These are phyloP conservation scores for Arabidopsis hybrid DNA, from an alignment of 441 rosid species.

Conservation along the genomic window DNA sequence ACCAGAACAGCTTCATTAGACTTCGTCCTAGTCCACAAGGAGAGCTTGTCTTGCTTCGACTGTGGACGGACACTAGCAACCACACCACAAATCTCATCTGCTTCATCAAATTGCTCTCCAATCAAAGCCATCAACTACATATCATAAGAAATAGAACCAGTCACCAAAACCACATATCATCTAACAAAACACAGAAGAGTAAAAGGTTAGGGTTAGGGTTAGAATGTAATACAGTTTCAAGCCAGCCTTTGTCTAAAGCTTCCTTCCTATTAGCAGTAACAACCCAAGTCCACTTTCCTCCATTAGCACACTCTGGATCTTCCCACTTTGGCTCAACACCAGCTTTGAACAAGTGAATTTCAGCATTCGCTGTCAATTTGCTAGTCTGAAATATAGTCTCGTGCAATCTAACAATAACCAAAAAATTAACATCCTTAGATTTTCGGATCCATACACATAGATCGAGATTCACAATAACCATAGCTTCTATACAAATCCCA, in stretches of 20 bases:
- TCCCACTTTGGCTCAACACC: slow-evolving; percentile 83
- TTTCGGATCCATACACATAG: neutral
- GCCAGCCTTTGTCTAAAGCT: slow-evolving; percentile 63
- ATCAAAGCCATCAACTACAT: slow-evolving; percentile 71
- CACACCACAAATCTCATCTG: slow-evolving; percentile 76
- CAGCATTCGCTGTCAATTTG: slow-evolving; percentile 54
- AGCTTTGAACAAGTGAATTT: slow-evolving; percentile 69
- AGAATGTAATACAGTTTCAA: slow-evolving; percentile 55
- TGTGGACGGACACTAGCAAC: slow-evolving; percentile 66
- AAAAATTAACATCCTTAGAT: neutral
- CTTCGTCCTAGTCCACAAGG: slow-evolving; percentile 74
- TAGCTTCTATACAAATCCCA: neutral
- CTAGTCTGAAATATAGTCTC: slow-evolving; percentile 79
- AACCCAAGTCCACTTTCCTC: slow-evolving; percentile 79
- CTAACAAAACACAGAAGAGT: neutral
- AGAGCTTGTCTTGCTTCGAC: slow-evolving; percentile 60
- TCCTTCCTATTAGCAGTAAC: slow-evolving; percentile 52
- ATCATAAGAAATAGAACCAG: neutral
- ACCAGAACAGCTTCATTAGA: slow-evolving; percentile 78
- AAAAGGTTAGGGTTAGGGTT: neutral
- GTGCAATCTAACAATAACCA: slow-evolving; percentile 61
- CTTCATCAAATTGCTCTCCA: slow-evolving; percentile 77
- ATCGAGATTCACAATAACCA: neutral
- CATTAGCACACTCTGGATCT: slow-evolving; percentile 75
- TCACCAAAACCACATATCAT: neutral